These are phyloP conservation scores for Athelia psychrophila DNA, from an alignment of 1,284 basidiomycete genomes.

Conservation along the genomic window DNA sequence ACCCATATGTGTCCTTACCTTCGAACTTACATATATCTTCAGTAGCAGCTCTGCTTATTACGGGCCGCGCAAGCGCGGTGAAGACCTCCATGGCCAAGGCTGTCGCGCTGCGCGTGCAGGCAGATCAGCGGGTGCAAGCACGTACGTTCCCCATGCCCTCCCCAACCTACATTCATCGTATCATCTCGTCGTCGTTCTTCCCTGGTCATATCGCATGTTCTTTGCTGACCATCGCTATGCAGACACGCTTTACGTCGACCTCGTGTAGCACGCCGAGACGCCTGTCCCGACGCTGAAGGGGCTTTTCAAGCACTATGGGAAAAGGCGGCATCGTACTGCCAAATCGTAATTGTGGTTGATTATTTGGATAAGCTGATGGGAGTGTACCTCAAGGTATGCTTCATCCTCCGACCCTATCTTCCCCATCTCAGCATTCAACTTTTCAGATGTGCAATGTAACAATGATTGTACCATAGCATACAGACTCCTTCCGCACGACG, in stretches of 20 bases:
- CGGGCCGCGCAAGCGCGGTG: conserved; percentile 66
- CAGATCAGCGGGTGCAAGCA: conserved; percentile 50
- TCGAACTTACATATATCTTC: conserved; percentile 1
- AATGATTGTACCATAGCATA: conserved; percentile 69
- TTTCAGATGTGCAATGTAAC: conserved; percentile 2
- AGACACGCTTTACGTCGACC: conserved; percentile 77
- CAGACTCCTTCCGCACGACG: conserved; percentile 80
- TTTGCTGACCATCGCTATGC: too few species aligned
- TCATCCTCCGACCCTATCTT: too few species aligned
- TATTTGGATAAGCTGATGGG: conserved; percentile 86
- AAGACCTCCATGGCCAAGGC: conserved; percentile 78
- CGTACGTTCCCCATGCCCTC: conserved; percentile 47
- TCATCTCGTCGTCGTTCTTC: conserved; percentile 3
- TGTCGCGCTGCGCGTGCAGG: conserved; percentile 60
- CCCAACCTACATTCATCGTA: neutral
- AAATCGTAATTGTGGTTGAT: conserved; percentile 88
- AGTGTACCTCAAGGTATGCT: conserved; percentile 78
- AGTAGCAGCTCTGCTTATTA: conserved; percentile 67
- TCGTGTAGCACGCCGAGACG: conserved; percentile 60
- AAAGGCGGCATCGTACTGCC: conserved; percentile 75
- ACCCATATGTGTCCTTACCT: conserved; percentile 1
- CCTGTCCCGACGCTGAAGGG: conserved; percentile 61
- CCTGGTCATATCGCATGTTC: neutral
- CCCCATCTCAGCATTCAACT: neutral
- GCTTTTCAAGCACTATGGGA: conserved; percentile 74